A percentile compares a stretch with the other conserved stretches of the same genome.
These are phyloP conservation scores for Rugonectria rugulosa DNA, from an alignment of 2,329 filamentous ascomycete species.

Conservation along the genomic window DNA sequence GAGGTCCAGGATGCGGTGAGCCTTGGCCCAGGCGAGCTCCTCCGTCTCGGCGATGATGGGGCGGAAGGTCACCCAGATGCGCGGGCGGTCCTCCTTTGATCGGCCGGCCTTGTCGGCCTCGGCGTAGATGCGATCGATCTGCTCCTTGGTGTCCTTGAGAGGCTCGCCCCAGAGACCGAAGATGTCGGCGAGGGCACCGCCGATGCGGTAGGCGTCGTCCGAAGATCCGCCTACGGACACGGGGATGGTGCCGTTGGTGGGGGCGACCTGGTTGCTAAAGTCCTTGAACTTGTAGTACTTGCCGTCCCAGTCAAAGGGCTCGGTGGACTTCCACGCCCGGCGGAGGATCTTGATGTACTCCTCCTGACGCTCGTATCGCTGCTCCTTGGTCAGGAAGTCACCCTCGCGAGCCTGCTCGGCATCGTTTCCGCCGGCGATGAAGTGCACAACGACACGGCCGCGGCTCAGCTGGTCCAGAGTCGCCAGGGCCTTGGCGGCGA, in stretches of 20 bases:
- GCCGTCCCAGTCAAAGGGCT: constrained; percentile 68
- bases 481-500: constrained; percentile 67
- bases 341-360: constrained; percentile 69
- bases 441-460: constrained; percentile 67
- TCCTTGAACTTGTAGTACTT: constrained; percentile 67
- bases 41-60: constrained; percentile 69
- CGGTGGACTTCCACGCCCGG: constrained; percentile 63
- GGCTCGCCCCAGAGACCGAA: constrained; percentile 72
- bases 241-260: constrained; percentile 60
- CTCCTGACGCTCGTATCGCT: constrained; percentile 65
- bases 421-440: constrained; percentile 69
- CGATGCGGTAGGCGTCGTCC: constrained; percentile 65
- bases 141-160: constrained; percentile 68
- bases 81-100: constrained; percentile 54
- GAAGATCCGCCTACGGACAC: constrained; percentile 68
- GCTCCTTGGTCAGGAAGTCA: constrained; percentile 64
- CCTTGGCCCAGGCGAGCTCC: constrained; percentile 68
- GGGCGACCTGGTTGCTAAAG: constrained; percentile 62
- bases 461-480: constrained; percentile 66
- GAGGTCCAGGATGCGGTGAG: constrained; percentile 61
- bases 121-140: constrained; percentile 67
- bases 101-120: constrained; percentile 66
- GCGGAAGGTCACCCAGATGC: constrained; percentile 71
- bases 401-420: constrained; percentile 67
- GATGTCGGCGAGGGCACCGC: constrained; percentile 66